These are phyloP conservation scores for Podaxis sp. DNA, from an alignment of 768 basidiomycete genomes.

Conservation along the genomic window DNA sequence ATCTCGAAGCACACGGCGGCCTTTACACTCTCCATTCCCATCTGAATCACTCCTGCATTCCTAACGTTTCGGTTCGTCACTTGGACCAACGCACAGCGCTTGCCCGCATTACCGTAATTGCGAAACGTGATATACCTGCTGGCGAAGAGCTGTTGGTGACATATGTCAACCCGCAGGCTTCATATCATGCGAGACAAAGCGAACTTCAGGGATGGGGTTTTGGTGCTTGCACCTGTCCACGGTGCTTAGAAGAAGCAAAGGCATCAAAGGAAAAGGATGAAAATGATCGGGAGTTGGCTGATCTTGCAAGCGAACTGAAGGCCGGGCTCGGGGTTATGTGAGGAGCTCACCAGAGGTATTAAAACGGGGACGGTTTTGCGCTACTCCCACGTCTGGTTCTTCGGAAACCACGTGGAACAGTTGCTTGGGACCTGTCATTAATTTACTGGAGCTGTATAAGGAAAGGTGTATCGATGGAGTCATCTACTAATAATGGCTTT, in stretches of 20 bases:
- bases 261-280: constrained; percentile 23
- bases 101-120: constrained; percentile 71
- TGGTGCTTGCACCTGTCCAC: constrained; percentile 59
- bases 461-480: neutral
- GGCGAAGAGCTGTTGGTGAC: constrained; percentile 77
- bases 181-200: constrained; percentile 41
- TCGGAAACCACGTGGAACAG: neutral
- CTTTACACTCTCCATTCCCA: constrained; percentile 47
- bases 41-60: constrained; percentile 46
- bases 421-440: no score
- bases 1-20: constrained; percentile 84
- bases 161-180: constrained; percentile 69
- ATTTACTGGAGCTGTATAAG: neutral
- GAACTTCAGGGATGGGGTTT: constrained; percentile 73
- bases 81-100: constrained; percentile 65
- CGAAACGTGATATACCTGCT: constrained; percentile 52
- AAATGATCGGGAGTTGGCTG: constrained; percentile 29
- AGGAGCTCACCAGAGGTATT: neutral
- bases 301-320: constrained; percentile 57
- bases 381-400: neutral
- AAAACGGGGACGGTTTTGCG: neutral
- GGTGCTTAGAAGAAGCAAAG: constrained; percentile 61
- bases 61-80: constrained; percentile 78
- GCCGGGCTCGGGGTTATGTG: constrained; percentile 57
- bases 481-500: neutral